A percentile compares a stretch with the other conserved stretches of the same genome.
Conservation (phyloP, 1,284 basidiomycete species). For the Singerocomus inundabilis region DNA sequence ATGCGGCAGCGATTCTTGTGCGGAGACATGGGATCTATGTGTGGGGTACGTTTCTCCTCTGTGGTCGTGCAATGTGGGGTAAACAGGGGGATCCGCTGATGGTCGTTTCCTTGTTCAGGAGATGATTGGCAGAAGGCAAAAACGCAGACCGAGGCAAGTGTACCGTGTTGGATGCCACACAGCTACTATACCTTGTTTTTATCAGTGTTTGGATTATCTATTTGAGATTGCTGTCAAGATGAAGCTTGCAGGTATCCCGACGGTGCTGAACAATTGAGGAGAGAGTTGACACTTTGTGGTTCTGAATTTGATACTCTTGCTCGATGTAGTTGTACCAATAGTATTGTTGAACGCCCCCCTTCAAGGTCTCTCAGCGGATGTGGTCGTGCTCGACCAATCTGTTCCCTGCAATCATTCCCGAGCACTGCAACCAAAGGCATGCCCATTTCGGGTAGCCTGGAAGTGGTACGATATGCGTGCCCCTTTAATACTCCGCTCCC, state of each 20-base stretch:
- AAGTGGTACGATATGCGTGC: slow-evolving; percentile 21
- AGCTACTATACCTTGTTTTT: not conserved
- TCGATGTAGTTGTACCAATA: too few relatives aligned
- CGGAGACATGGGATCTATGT: slow-evolving; percentile 82
- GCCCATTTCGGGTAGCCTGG: slow-evolving; percentile 13
- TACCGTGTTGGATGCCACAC: not conserved
- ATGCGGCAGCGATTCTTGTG: slow-evolving; percentile 78
- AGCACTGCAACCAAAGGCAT: not conserved
- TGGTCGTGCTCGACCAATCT: too few relatives aligned
- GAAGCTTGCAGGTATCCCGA: slow-evolving; percentile 58
- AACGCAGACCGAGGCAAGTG: slow-evolving; percentile 71
- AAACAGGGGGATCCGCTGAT: too few relatives aligned
- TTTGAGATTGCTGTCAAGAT: slow-evolving; percentile 85
- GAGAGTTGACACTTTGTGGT: too few relatives aligned
- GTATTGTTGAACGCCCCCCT: too few relatives aligned
- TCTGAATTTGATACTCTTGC: too few relatives aligned
- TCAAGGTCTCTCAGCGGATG: too few relatives aligned
- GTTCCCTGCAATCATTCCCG: not conserved
- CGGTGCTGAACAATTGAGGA: slow-evolving; percentile 37
- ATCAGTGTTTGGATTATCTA: slow-evolving; percentile 79
- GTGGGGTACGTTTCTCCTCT: slow-evolving; percentile 69
- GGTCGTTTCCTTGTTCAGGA: too few relatives aligned
- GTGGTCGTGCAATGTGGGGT: too few relatives aligned
- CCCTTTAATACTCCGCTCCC: not conserved
- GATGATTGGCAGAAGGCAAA: slow-evolving; percentile 86